Evolutionary conservation across 2,329 filamentous ascomycete species (phyloP).

Genomic region (Diaporthe sp.): DNA sequence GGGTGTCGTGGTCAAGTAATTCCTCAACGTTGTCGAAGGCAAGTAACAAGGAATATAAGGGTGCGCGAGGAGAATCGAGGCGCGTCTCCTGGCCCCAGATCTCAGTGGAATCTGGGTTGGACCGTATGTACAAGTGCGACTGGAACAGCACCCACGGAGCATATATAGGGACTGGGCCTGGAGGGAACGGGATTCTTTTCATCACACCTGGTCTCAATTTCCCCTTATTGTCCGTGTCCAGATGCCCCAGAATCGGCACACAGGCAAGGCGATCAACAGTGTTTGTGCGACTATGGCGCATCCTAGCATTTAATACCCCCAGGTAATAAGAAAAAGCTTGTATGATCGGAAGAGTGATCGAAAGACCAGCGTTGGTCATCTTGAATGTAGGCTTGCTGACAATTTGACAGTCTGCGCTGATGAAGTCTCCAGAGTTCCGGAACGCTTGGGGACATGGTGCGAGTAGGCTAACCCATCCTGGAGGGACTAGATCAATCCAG

Average conservation of each 20-base stretch:
- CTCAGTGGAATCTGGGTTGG: no score
- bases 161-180: neutral
- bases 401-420: fast-evolving
- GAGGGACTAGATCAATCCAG: neutral
- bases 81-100: no score
- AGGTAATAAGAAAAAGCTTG: neutral
- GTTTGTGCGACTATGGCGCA: fast-evolving
- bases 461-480: neutral
- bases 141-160: no score
- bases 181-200: neutral
- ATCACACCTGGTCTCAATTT: neutral
- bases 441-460: neutral
- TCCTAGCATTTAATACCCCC: neutral
- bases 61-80: no score
- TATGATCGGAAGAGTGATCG: neutral
- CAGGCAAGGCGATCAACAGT: neutral
- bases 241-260: neutral
- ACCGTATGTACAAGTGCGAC: no score
- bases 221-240: neutral
- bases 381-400: neutral
- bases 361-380: neutral
- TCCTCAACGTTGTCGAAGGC: no score
- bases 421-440: neutral
- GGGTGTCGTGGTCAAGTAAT: no score
- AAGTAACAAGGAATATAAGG: no score